A percentile compares a stretch with the other conserved stretches of the same genome.
Conservation (phyloP, 768 basidiomycete genomes). For the Calocybe cyanea region DNA sequence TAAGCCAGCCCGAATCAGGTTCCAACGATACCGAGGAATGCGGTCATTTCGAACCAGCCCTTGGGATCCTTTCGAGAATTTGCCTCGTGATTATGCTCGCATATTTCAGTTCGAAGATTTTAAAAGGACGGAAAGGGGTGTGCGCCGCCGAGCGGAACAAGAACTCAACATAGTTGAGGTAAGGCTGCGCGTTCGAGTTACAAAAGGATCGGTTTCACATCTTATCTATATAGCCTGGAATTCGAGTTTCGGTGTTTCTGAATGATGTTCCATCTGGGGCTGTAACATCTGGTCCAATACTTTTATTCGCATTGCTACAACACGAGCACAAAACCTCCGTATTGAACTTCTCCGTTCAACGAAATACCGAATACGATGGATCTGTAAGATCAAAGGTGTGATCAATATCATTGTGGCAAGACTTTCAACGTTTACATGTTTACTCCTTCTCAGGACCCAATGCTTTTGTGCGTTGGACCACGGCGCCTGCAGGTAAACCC, state of each 20-base stretch:
- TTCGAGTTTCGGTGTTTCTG: constrained; percentile 73
- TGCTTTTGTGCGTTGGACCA: constrained; percentile 86
- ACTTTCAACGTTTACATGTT: constrained; percentile 6
- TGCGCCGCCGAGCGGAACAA: constrained; percentile 62
- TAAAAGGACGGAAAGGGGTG: constrained; percentile 73
- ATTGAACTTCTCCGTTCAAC: constrained; percentile 86
- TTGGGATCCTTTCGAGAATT: constrained; percentile 97
- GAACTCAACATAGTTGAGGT: constrained; percentile 67
- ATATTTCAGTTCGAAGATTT: constrained; percentile 98
- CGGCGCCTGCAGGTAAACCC: constrained; percentile 83
- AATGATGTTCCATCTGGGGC: constrained; percentile 71
- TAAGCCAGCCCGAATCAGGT: constrained; percentile 71
- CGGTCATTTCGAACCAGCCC: constrained; percentile 92
- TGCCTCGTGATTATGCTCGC: constrained; percentile 89
- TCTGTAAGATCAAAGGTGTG: constrained; percentile 87
- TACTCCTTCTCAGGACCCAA: constrained; percentile 58
- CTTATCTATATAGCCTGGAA: constrained; percentile 58
- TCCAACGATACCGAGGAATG: constrained; percentile 90
- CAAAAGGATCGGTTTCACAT: background rate
- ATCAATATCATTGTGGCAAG: background rate
- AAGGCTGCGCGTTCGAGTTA: constrained; percentile 17
- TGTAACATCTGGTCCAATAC: constrained; percentile 43
- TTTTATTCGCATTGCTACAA: constrained; percentile 79
- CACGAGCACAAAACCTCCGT: constrained; percentile 97
- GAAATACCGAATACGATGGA: constrained; percentile 91